Conservation (phyloP, 2,329 filamentous ascomycete genomes). For the Talaromyces islandicus region DNA sequence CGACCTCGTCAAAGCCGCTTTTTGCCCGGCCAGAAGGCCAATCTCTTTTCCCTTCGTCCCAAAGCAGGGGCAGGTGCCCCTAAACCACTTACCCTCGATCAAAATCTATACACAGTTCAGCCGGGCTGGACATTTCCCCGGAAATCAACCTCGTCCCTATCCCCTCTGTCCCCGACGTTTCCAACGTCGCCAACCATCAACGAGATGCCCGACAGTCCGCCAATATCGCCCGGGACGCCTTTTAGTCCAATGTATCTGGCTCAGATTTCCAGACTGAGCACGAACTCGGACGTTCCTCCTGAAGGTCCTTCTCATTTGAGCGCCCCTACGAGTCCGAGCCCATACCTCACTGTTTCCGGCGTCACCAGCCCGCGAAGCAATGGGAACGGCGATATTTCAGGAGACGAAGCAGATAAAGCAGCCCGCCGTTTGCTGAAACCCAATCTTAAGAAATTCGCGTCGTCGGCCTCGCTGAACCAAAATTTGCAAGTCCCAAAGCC, state of each 20-base stretch:
- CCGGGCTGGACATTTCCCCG: neutral
- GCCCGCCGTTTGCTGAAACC: neutral
- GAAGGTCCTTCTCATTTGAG: neutral
- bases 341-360: neutral
- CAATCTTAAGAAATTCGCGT: neutral
- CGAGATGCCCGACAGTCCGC: neutral
- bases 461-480: neutral
- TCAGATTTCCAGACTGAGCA: neutral
- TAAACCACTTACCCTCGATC: neutral
- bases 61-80: neutral
- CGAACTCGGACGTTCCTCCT: neutral
- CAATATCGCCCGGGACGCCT: neutral
- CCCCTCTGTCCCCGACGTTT: neutral
- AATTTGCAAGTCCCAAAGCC: neutral
- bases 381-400: neutral
- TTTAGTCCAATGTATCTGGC: neutral
- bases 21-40: conserved; percentile 2
- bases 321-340: neutral
- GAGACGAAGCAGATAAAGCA: neutral
- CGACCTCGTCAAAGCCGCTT: conserved; percentile 5
- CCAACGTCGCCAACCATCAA: neutral
- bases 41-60: conserved; percentile 7
- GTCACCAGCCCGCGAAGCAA: neutral
- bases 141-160: neutral
- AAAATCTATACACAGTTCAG: neutral